Evolutionary conservation across 2,329 filamentous ascomycete species (phyloP), one percentile per base, ranked within the genome.

Genomic region (Westerdykella sp.): DNA sequence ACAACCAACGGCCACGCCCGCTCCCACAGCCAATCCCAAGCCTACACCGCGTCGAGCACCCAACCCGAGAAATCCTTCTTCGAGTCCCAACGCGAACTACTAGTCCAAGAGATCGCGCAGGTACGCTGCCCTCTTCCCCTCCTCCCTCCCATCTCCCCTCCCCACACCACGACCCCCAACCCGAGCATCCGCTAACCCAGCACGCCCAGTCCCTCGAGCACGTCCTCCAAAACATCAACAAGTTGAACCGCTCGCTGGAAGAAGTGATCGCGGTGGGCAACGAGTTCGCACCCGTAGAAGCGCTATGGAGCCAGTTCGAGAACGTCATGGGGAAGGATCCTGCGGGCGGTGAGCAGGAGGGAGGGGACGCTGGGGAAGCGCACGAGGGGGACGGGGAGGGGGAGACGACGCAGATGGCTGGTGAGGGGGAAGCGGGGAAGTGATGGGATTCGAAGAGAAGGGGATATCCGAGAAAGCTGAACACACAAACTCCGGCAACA

Each of bases 261-360:
- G 86, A 89, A 43, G 85, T 97, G 15, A 90, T 94, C 46, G 83
- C 88, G 37, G 91, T 98, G 41, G 93, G 93, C 31, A 95, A 95
- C 68, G 93, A 98, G 62, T 96, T 98, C 69, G 84, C 86, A n/a
- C 90, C 88, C 4, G 93, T 98, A 35, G 93, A 98, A 68, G 89
- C 88, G 23, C 77, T 98, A 13, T 98, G 93, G 93, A 94, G 87
- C 32, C 88, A 95, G 60, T 97, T 98, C 62, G 93, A 98, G 71
- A 86, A 84, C 54, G 90, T 97, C 56, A 97, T 96, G 90, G 87
- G 80, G 7, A 87, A 84, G 59, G 78, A 84, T 43, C 69, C 71
- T n/a, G 66, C 48, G 10, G 78, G 84, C 39, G 71, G 71, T 11
- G 65, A 68, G 28, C 67, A 66, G 41, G 57, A 64, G 22, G 63